phyloP scores from a whole-genome alignment of 208 protist species.

The Porcisia deanei region DNA sequence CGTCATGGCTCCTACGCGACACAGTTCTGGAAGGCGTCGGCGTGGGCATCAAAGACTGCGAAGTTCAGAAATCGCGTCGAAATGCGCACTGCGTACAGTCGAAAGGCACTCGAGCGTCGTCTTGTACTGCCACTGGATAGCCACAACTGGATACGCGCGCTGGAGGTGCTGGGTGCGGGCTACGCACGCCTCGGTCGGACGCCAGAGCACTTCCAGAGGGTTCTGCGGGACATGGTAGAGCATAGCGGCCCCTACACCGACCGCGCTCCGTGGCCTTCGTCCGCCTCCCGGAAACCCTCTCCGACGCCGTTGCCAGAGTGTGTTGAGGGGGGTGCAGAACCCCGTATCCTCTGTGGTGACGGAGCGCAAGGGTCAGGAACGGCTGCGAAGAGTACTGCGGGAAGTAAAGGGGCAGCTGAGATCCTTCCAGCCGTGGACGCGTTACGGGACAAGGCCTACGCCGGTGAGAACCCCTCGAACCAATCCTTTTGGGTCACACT shows the following conservation, averaged over 20 bases:
- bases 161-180: constrained; percentile 72
- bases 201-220: constrained; percentile 69
- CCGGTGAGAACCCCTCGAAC: constrained; percentile 58
- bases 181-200: constrained; percentile 74
- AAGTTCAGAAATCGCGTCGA: constrained; percentile 41
- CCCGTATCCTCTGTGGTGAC: not conserved
- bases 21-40: constrained; percentile 53
- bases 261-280: not conserved
- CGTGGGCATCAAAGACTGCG: constrained; percentile 13
- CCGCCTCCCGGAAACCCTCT: not conserved
- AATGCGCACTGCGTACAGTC: constrained; percentile 50
- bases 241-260: constrained; percentile 30
- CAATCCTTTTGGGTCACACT: constrained; percentile 73
- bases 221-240: constrained; percentile 69
- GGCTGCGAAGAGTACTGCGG: not conserved
- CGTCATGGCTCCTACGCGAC: constrained; percentile 81
- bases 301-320: not conserved
- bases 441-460: constrained; percentile 71
- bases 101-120: constrained; percentile 73
- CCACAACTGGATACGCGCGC: constrained; percentile 75
- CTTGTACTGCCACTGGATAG: constrained; percentile 83
- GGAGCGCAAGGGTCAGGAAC: not conserved
- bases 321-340: not conserved
- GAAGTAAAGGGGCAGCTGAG: not conserved
- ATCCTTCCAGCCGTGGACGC: constrained; percentile 39